Base-by-base conservation (phyloP, 306 rosid species). In the Pyrus bretschneideri region DNA sequence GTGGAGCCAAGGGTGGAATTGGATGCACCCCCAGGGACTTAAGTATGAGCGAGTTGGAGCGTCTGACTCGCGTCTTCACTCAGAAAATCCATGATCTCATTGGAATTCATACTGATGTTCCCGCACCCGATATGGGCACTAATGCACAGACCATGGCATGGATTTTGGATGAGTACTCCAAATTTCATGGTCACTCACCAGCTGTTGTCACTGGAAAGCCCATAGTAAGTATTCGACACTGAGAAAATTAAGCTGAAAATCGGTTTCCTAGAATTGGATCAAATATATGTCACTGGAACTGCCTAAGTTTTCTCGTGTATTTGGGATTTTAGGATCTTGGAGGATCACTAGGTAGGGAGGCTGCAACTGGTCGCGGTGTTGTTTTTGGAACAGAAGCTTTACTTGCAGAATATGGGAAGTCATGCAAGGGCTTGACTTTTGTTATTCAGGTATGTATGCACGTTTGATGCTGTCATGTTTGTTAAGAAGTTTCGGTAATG, bases 71-170 rank as follows among this genome's bases (percentile, higher is more conserved):
- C 5, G 90, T 88, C 81, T 88, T 86, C 49, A 86, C 90, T 3
- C 90, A 86, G 76, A 88, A 86, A 67, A 84, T 88, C 62, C 93
- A 88, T 18, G 93, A 88, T 72, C 87, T 88, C 40, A 88, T 88
- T 29, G 93, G 93, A 25, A 81, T 73, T 64, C 89, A 88, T 70
- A 88, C 90, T 1, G 92, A 88, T 73, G 87, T 88, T 68, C 92
- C 92, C 3, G 92, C 92, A 30, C 92, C 92, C 2, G 92, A 88
- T 79, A 88, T 88, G 92, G 92, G 92, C 54, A 88, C 88, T 13
- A 88, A 88, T 76, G 77, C 92, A 12, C 92, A 88, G 88, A 88
- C 90, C 21, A 86, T 86, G 92, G 90, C 92, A 9, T 88, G 90
- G 90, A 88, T 88, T 76, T 86, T 88, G 83, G 92, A 88, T 52